A percentile compares a stretch with the other conserved stretches of the same genome.
These are phyloP conservation scores for Mrakia hoshinonis DNA, from an alignment of 768 basidiomycete species.

Conservation along the genomic window DNA sequence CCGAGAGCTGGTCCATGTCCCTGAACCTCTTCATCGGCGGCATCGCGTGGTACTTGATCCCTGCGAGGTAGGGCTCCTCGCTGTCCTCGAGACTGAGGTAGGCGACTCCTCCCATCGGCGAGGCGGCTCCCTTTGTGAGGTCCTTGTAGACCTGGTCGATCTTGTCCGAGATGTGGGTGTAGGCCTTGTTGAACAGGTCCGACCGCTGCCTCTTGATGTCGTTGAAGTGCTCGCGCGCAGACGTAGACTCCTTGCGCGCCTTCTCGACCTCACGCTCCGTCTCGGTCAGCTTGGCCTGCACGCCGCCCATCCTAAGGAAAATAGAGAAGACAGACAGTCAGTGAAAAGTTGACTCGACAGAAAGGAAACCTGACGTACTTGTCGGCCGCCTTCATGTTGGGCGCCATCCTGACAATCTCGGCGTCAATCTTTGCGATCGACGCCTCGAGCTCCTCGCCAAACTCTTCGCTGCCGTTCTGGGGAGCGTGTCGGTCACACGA, in stretches of 20 bases:
- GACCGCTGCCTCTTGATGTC: conserved; percentile 70
- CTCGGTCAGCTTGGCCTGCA: conserved; percentile 65
- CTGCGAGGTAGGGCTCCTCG: conserved; percentile 80
- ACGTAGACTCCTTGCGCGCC: conserved; percentile 78
- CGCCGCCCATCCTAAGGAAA: conserved; percentile 36
- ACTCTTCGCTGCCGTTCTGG: conserved; percentile 57
- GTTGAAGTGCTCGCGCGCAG: conserved; percentile 83
- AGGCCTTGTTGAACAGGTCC: conserved; percentile 90
- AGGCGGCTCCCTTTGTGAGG: conserved; percentile 85
- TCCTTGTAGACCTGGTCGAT: conserved; percentile 98
- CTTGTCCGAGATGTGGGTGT: conserved; percentile 85
- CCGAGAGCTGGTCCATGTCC: conserved; percentile 97
- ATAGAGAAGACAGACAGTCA: conserved; percentile 51
- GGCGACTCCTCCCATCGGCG: conserved; percentile 91
- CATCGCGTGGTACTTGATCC: conserved; percentile 99
- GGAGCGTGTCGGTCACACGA: too few relatives aligned
- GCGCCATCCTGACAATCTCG: conserved; percentile 88
- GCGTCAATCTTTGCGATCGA: conserved; percentile 58
- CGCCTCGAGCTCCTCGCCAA: conserved; percentile 63
- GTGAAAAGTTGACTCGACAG: background rate
- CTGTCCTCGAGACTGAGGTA: conserved; percentile 92
- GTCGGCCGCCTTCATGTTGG: conserved; percentile 94
- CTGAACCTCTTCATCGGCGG: conserved; percentile 98
- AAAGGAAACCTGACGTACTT: conserved; percentile 46
- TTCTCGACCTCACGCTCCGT: conserved; percentile 90